phyloP scores from a whole-genome alignment of 2,329 filamentous ascomycete genomes.

The Metarhizium guizhouense region DNA sequence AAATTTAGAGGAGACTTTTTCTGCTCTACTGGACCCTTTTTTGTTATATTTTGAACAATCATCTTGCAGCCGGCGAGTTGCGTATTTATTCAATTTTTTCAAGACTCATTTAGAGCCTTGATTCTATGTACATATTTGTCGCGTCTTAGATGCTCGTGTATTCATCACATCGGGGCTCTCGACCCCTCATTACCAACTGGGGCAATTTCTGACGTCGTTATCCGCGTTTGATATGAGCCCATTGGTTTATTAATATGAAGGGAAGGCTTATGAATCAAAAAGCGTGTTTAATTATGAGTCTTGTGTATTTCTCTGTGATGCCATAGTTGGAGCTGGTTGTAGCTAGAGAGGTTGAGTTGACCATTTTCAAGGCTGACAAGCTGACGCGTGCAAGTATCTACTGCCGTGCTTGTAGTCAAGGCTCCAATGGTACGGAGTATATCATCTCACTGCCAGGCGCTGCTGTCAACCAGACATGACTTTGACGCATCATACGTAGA shows the following conservation, averaged over 20 bases:
- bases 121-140: constrained; percentile 7
- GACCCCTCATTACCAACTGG: neutral
- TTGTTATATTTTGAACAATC: neutral
- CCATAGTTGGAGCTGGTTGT: neutral
- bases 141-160: constrained; percentile 2
- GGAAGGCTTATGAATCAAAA: constrained; percentile 1
- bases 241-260: constrained; percentile 1
- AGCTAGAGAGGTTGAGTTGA: no score
- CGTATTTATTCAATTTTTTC: neutral
- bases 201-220: neutral
- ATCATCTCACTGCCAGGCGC: no score
- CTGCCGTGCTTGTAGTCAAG: no score
- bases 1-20: constrained; percentile 21
- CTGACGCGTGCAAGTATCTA: no score
- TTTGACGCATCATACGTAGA: no score
- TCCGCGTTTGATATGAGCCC: neutral
- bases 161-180: neutral
- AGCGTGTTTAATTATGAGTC: neutral
- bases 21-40: neutral
- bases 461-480: no score
- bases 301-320: neutral
- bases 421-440: no score
- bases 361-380: no score
- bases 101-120: neutral
- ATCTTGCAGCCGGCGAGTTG: neutral